phyloP scores from a whole-genome alignment of 2,329 filamentous ascomycete genomes.

The Chrysoporthe deuterocubensis region DNA sequence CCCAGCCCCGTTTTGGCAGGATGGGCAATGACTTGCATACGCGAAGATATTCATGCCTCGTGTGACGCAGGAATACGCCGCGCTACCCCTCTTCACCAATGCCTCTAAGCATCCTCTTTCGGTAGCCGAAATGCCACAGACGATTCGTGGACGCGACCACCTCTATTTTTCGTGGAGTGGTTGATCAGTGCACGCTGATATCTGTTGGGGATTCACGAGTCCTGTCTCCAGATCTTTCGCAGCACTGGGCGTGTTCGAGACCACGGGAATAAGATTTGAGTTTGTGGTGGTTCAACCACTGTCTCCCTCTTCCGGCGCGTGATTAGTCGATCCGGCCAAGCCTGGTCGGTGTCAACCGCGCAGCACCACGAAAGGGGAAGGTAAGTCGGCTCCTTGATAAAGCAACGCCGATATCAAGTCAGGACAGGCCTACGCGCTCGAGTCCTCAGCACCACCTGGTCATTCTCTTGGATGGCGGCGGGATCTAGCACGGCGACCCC shows the following conservation, averaged over 20 bases:
- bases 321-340: not conserved
- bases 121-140: conserved; percentile 20
- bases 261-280: not conserved
- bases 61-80: conserved; percentile 8
- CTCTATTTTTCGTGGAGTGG: not conserved
- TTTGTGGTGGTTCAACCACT: not conserved
- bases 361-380: conserved; percentile 14
- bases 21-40: conserved; percentile 24
- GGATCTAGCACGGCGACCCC: not conserved
- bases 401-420: conserved; percentile 10
- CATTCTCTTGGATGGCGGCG: not conserved
- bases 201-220: no score
- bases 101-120: conserved; percentile 21
- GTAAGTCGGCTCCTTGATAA: conserved; percentile 13
- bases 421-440: not conserved
- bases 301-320: not conserved
- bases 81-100: conserved; percentile 16
- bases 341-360: conserved; percentile 1
- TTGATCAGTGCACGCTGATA: not conserved
- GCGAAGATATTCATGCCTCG: not conserved
- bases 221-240: no score
- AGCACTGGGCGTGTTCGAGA: not conserved
- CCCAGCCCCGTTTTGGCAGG: conserved; percentile 21
- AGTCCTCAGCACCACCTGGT: not conserved
- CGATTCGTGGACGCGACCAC: not conserved